Percentiles rank a stretch among this genome's conserved stretches.
phyloP scores from a whole-genome alignment of 768 basidiomycete genomes.

The Leucocoprinus birnbaumii region DNA sequence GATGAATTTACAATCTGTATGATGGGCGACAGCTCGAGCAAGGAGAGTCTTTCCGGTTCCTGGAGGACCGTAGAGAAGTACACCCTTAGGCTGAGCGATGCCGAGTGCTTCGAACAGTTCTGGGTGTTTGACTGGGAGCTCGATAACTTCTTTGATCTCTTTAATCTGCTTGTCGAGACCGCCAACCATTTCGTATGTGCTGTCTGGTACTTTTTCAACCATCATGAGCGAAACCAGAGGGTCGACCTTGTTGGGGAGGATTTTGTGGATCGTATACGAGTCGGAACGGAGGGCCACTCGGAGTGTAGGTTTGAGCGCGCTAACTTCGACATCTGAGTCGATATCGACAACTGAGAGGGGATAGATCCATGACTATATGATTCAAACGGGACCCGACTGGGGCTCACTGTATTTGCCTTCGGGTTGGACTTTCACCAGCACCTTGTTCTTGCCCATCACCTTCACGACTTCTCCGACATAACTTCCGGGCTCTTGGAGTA shows the following conservation, averaged over 20 bases:
- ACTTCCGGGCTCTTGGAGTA: constrained; percentile 92
- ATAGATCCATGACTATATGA: neutral
- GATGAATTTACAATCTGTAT: constrained; percentile 98
- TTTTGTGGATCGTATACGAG: constrained; percentile 94
- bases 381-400: neutral
- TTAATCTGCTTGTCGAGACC: constrained; percentile 99
- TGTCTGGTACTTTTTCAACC: constrained; percentile 99
- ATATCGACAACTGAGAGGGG: constrained; percentile 80
- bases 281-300: constrained; percentile 96
- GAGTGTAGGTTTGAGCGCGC: constrained; percentile 75
- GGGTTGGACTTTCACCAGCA: constrained; percentile 96
- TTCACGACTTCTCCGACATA: constrained; percentile 98
- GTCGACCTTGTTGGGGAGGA: constrained; percentile 96
- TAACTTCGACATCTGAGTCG: constrained; percentile 81
- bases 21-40: constrained; percentile 94
- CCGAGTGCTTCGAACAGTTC: constrained; percentile 95
- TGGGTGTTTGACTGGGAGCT: constrained; percentile 95
- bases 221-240: constrained; percentile 99
- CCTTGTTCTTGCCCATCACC: constrained; percentile 99
- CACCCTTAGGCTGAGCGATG: constrained; percentile 96
- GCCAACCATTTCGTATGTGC: constrained; percentile 99
- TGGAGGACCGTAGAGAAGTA: constrained; percentile 92
- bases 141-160: constrained; percentile 96
- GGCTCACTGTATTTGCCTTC: constrained; percentile 97
- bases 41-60: constrained; percentile 96